Evolutionary conservation across 495 filamentous ascomycete genomes (phyloP).

Genomic region (Aspergillus coremiiformis): DNA sequence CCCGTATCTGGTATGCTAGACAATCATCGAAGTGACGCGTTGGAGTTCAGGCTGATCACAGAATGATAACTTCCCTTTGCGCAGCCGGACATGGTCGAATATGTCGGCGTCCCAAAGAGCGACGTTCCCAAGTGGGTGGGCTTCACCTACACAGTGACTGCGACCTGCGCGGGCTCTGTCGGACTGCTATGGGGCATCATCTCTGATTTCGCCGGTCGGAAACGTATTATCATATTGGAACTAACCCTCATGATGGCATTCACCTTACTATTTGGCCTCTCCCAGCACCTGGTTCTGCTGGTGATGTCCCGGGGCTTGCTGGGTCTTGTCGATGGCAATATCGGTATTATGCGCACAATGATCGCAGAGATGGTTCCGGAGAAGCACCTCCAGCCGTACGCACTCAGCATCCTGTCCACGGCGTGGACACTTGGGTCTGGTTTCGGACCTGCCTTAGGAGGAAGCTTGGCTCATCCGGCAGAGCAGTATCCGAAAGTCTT

Average conservation of each 20-base stretch:
- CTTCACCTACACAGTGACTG: constrained; percentile 65
- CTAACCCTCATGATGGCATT: constrained; percentile 65
- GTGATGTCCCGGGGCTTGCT: constrained; percentile 59
- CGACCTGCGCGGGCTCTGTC: constrained; percentile 61
- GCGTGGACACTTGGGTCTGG: constrained; percentile 75
- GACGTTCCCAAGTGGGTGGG: constrained; percentile 74
- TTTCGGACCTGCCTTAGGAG: constrained; percentile 82
- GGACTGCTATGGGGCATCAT: constrained; percentile 71
- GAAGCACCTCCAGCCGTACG: constrained; percentile 70
- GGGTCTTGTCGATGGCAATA: constrained; percentile 69
- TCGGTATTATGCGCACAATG: constrained; percentile 75
- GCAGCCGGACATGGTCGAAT: constrained; percentile 74
- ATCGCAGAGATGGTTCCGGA: constrained; percentile 77
- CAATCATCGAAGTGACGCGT: too few relatives aligned
- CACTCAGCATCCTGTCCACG: constrained; percentile 78
- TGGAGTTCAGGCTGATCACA: too few relatives aligned
- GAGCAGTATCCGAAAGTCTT: constrained; percentile 61
- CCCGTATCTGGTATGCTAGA: too few relatives aligned
- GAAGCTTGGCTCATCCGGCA: constrained; percentile 71
- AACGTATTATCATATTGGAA: constrained; percentile 63
- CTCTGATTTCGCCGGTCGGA: constrained; percentile 66
- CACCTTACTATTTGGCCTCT: constrained; percentile 70
- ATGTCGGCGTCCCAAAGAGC: constrained; percentile 60
- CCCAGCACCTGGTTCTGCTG: constrained; percentile 63
- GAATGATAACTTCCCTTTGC: neutral